These are phyloP conservation scores for Aspergillus baeticus DNA, from an alignment of 495 filamentous ascomycete genomes.

Conservation along the genomic window DNA sequence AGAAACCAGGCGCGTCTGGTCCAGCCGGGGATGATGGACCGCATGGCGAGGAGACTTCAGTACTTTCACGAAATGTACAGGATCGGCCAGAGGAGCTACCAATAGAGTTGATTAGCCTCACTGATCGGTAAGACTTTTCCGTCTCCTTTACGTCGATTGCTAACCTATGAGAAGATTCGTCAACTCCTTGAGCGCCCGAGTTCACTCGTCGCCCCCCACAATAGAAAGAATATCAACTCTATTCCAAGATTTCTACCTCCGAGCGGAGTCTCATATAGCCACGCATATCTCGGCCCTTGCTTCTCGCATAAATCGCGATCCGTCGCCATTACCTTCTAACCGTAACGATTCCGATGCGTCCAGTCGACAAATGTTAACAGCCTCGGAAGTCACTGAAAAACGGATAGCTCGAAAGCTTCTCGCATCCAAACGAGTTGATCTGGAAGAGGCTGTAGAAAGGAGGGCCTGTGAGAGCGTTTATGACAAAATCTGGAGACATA, in stretches of 20 bases:
- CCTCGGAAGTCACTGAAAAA: conserved; percentile 75
- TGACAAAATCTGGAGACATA: conserved; percentile 83
- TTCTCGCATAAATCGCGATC: conserved; percentile 67
- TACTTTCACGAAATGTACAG: conserved; percentile 50
- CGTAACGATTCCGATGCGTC: conserved; percentile 26
- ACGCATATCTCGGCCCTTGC: conserved; percentile 85
- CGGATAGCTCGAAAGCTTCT: conserved; percentile 74
- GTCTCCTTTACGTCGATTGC: background rate
- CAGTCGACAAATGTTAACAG: conserved; percentile 90
- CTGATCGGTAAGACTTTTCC: conserved; percentile 65
- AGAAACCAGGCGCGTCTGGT: conserved; percentile 44
- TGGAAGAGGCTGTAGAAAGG: conserved; percentile 93
- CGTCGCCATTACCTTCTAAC: conserved; percentile 46
- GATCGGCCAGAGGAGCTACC: conserved; percentile 81
- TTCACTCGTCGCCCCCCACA: conserved; percentile 78
- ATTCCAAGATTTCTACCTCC: conserved; percentile 92
- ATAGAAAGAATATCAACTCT: conserved; percentile 80
- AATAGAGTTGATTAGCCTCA: conserved; percentile 85
- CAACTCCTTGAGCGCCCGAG: conserved; percentile 83
- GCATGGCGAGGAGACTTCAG: conserved; percentile 41
- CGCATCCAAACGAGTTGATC: conserved; percentile 67
- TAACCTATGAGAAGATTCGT: conserved; percentile 64
- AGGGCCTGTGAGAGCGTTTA: conserved; percentile 86
- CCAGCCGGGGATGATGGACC: conserved; percentile 39
- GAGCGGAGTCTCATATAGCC: conserved; percentile 76